Base-by-base conservation (phyloP, 768 basidiomycete species). In the Vararia minispora region DNA sequence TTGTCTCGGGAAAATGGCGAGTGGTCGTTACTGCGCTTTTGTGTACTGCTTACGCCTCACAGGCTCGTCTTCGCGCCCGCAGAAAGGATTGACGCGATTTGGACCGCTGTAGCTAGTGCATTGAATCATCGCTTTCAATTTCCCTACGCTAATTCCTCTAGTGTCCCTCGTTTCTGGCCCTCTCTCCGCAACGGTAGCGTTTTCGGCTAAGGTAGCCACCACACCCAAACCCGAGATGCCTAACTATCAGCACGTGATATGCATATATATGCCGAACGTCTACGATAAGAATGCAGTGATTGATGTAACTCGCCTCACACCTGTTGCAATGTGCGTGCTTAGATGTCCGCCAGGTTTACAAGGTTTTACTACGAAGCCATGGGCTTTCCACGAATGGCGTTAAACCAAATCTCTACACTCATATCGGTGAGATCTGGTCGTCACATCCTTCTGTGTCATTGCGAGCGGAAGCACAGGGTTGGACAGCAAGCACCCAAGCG, bases 401-500 rank as follows among this genome's bases (percentile, higher is more conserved):
- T 11, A 86, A 86, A 50, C 73, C 78, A 4, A 62, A 84, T 52
- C 49, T 86, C 32, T 84, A 84, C 49, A 82, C 82, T 2, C 30
- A 44, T 0, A 68, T 79, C 42, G 76, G 78, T 76, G 50, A 27
- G 55, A 42, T 8, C 7, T 12, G 30, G 24, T 22, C 6, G 13
- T 17, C 23, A 18, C 23, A n/a, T 29, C 13, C 17, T n/a, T 30
- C 13, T 31, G 18, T 31, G 23, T 16, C 4, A 12, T 18, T 22
- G n/a, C 13, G 0, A 24, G 3, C 17, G 21, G 23, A 14, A 4
- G 21, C 28, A n/a, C 48, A 75, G 79, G 77, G 1, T 59, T 86
- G 40, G 79, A 84, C 47, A 83, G 80, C 56, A 86, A 86, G 51
- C 83, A 85, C 52, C 55, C 75, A 1, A 82, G 79, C 51, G 78